Conservation (phyloP, 768 basidiomycete genomes). For the Hericium erinaceus region DNA sequence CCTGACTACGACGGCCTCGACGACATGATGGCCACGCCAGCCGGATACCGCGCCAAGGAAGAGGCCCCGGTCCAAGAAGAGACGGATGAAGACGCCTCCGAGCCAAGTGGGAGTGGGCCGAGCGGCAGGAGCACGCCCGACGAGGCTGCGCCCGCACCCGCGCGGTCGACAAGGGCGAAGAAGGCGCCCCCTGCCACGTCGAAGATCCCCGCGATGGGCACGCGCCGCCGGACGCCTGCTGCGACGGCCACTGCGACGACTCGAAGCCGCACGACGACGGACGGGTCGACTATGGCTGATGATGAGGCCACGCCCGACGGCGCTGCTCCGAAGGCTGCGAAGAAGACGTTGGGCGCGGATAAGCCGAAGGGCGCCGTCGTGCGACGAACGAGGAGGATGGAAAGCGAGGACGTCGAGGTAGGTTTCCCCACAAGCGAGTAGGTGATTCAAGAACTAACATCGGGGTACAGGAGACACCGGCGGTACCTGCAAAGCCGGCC, state of each 20-base stretch:
- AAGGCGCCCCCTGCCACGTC: background rate
- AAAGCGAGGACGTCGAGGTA: constrained; percentile 3
- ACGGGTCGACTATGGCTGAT: constrained; percentile 8
- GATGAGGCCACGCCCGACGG: constrained; percentile 6
- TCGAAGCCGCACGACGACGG: constrained; percentile 2
- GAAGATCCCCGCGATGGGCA: background rate
- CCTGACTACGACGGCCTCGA: constrained; percentile 21
- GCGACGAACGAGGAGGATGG: constrained; percentile 15
- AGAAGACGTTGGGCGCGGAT: background rate
- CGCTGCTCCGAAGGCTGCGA: background rate
- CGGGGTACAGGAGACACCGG: background rate
- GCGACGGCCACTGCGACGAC: background rate
- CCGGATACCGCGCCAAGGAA: constrained; percentile 14
- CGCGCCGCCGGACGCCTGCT: background rate
- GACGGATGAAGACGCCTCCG: constrained; percentile 1
- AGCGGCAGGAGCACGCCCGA: constrained; percentile 5
- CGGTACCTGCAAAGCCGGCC: background rate
- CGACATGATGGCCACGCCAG: constrained; percentile 24
- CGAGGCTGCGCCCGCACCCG: background rate
- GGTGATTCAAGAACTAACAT: background rate
- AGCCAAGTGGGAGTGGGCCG: constrained; percentile 3
- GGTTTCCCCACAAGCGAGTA: background rate
- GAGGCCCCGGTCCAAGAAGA: constrained; percentile 1
- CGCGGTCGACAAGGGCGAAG: background rate
- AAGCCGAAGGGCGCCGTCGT: constrained; percentile 6